These are phyloP conservation scores for Debaryomyces fabryi DNA, from an alignment of 1,139 yeast species.

Conservation along the genomic window DNA sequence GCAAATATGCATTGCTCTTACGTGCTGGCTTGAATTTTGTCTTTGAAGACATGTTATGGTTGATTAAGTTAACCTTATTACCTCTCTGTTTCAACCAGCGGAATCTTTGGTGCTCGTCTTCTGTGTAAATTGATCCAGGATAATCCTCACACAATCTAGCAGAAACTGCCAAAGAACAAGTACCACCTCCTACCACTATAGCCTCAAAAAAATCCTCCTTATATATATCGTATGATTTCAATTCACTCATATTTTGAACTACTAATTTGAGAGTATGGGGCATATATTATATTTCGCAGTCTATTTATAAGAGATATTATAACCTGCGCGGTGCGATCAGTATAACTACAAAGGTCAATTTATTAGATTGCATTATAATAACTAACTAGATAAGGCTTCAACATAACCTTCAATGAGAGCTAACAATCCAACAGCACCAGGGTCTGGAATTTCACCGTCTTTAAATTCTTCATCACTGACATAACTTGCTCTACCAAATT, in stretches of 20 bases:
- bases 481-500: constrained; percentile 92
- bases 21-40: constrained; percentile 20
- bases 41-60: constrained; percentile 17
- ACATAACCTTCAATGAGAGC: constrained; percentile 63
- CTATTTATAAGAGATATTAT: constrained; percentile 3
- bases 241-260: not conserved
- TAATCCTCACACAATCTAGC: constrained; percentile 40
- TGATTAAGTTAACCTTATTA: constrained; percentile 29
- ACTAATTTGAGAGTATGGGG: not conserved
- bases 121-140: constrained; percentile 44
- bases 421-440: constrained; percentile 86
- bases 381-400: constrained; percentile 7
- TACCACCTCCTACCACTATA: constrained; percentile 43
- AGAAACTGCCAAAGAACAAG: constrained; percentile 42
- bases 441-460: constrained; percentile 80
- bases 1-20: constrained; percentile 15
- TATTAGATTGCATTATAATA: not conserved
- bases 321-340: constrained; percentile 8
- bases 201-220: constrained; percentile 32
- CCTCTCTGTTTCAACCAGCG: constrained; percentile 42
- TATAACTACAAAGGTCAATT: constrained; percentile 10
- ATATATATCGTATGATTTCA: constrained; percentile 3
- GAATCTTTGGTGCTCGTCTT: constrained; percentile 46
- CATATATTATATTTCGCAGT: constrained; percentile 2
- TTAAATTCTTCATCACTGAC: constrained; percentile 64